A percentile compares a stretch with the other conserved stretches of the same genome.
phyloP scores from a whole-genome alignment of 305 asterid species.

The Fraxinus albicans region DNA sequence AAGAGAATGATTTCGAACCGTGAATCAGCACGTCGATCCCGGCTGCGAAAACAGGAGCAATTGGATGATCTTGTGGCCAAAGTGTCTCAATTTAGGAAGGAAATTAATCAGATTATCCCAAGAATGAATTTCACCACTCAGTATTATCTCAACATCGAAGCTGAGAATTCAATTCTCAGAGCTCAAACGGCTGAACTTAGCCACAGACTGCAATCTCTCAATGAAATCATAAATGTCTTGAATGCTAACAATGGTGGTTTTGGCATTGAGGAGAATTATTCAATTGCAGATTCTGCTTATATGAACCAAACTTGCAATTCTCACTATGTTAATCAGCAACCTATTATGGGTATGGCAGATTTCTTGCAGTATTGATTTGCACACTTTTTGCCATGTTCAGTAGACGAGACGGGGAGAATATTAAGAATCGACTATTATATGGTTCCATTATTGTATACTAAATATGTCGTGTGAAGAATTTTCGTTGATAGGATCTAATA shows the following conservation, averaged over 20 bases:
- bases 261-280: constrained; percentile 6
- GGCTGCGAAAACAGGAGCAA: constrained; percentile 83
- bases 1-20: constrained; percentile 90
- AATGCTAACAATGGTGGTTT: not conserved
- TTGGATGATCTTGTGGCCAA: constrained; percentile 67
- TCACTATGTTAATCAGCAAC: constrained; percentile 40
- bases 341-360: constrained; percentile 58
- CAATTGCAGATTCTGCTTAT: constrained; percentile 19
- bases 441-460: not conserved
- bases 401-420: not conserved
- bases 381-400: not conserved
- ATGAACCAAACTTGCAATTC: constrained; percentile 50
- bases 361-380: constrained; percentile 34
- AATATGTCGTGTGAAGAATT: not conserved
- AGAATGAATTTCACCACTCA: constrained; percentile 46
- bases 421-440: not conserved
- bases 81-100: constrained; percentile 47
- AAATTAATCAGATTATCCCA: constrained; percentile 54
- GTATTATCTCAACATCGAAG: constrained; percentile 47
- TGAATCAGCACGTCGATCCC: constrained; percentile 89
- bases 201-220: constrained; percentile 63
- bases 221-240: constrained; percentile 48
- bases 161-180: constrained; percentile 71
- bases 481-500: not conserved
- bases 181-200: constrained; percentile 78